Base-by-base conservation (phyloP, 441 rosid species). In the Rhodomyrtus psidioides region DNA sequence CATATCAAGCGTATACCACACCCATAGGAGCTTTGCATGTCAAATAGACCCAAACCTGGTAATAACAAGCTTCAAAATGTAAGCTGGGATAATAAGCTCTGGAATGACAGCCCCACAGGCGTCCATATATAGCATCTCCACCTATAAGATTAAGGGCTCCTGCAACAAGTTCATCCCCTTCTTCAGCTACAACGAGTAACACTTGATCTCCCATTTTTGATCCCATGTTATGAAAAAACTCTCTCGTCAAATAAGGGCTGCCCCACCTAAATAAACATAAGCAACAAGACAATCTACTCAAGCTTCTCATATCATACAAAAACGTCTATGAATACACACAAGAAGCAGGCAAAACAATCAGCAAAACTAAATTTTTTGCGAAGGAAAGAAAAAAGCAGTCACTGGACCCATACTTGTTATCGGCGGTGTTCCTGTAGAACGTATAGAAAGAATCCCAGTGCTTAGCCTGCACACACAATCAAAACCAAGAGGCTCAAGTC, bases 111-210 rank as follows among this genome's bases (percentile, higher is more conserved):
- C 99, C 99, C 99, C 99, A 97, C 42, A 96, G 89, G 17, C 98
- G 96, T 34, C 99, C 99, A 88, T 91, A 97, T 39, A 97, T 83
- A 74, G 98, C 88, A 88, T 96, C 98, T 87, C 98, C 98, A 16
- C 98, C 99, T 27, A 97, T 95, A 84, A 97, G 92, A 93, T 97
- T 96, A 88, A 97, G 90, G 54, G 99, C 98, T 92, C 99, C 98
- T 0, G 98, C 99, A 62, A 97, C 97, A 86, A 93, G 90, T 91
- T 96, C 98, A 26, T 93, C 96, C 34, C 95, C 94, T 87, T 97
- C 93, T 93, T 95, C 99, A 83, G 99, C 98, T 84, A 92, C 90
- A 88, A 97, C 95, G 30, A 97, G 96, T 14, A 97, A 89, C 57
- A 94, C 95, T 7, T 86, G 86, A 84, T 96, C 99, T 88, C 95